Conservation (phyloP, 768 basidiomycete genomes). For the Wakefieldia striispora region DNA sequence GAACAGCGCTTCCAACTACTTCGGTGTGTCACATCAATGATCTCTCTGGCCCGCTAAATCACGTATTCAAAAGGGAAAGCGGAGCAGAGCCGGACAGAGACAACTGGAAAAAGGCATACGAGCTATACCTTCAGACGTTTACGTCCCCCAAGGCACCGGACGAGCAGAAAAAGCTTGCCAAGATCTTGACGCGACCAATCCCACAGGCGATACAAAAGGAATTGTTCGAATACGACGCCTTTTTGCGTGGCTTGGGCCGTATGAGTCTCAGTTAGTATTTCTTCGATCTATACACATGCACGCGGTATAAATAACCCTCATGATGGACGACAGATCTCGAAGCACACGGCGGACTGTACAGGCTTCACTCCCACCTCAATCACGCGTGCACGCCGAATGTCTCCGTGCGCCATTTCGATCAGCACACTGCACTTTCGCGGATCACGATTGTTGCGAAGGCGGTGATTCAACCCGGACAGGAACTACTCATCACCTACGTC, state of each 20-base stretch:
- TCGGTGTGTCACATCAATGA: constrained; percentile 4
- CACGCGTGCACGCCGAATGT: constrained; percentile 81
- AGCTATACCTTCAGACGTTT: constrained; percentile 60
- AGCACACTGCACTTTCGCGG: constrained; percentile 63
- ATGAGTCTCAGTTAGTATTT: constrained; percentile 73
- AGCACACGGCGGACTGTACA: constrained; percentile 83
- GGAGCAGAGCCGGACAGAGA: constrained; percentile 56
- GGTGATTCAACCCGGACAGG: constrained; percentile 66
- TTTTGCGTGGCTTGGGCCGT: constrained; percentile 67
- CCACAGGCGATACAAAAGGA: constrained; percentile 50
- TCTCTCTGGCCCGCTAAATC: background rate
- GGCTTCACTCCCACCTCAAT: constrained; percentile 84
- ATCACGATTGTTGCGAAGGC: constrained; percentile 72
- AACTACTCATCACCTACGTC: constrained; percentile 77
- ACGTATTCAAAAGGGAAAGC: constrained; percentile 25
- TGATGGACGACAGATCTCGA: constrained; percentile 57
- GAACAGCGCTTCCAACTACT: constrained; percentile 54
- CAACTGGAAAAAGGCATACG: constrained; percentile 66
- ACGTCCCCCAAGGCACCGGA: constrained; percentile 47
- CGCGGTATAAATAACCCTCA: constrained; percentile 1
- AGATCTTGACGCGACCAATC: constrained; percentile 48
- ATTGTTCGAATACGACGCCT: constrained; percentile 76
- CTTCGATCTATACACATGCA: background rate
- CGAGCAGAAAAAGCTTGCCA: constrained; percentile 58
- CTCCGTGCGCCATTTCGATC: constrained; percentile 75